phyloP scores from a whole-genome alignment of 1,139 yeast species.

The Komagataea norvegica region DNA sequence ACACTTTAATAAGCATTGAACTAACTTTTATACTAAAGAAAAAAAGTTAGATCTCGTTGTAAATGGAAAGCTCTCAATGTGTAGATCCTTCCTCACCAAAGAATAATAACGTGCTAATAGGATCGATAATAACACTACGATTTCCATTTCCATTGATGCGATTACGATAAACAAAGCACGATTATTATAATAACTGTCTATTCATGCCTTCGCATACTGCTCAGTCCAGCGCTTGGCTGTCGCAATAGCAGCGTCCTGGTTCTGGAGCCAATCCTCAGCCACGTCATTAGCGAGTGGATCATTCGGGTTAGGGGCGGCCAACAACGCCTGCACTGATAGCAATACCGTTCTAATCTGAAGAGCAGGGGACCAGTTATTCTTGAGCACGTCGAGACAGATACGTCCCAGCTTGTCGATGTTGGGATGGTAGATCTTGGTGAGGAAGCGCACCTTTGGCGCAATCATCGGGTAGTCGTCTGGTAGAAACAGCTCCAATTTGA shows the following conservation, averaged over 20 bases:
- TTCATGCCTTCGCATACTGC: constrained; percentile 1
- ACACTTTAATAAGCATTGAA: too few species aligned
- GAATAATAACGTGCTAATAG: too few species aligned
- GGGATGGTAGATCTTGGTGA: constrained; percentile 94
- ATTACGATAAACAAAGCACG: too few species aligned
- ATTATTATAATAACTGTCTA: too few species aligned
- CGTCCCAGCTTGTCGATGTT: constrained; percentile 93
- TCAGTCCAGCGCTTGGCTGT: constrained; percentile 88
- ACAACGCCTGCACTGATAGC: constrained; percentile 84
- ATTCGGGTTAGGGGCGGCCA: constrained; percentile 97
- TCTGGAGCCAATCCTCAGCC: constrained; percentile 92
- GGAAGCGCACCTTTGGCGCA: constrained; percentile 89
- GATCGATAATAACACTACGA: too few species aligned
- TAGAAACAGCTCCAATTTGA: constrained; percentile 69
- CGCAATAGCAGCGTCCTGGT: constrained; percentile 72
- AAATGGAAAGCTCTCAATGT: too few species aligned
- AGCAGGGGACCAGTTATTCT: constrained; percentile 97
- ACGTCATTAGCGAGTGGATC: constrained; percentile 98
- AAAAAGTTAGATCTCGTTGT: too few species aligned
- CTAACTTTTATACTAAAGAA: too few species aligned
- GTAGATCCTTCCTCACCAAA: too few species aligned
- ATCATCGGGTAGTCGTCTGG: constrained; percentile 93
- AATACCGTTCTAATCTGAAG: constrained; percentile 92
- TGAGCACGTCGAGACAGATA: constrained; percentile 90
- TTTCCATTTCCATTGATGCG: too few species aligned